Evolutionary conservation across 345 rosid species (phyloP), one percentile per base, ranked within the genome.

Genomic region (Linum lewisii): DNA sequence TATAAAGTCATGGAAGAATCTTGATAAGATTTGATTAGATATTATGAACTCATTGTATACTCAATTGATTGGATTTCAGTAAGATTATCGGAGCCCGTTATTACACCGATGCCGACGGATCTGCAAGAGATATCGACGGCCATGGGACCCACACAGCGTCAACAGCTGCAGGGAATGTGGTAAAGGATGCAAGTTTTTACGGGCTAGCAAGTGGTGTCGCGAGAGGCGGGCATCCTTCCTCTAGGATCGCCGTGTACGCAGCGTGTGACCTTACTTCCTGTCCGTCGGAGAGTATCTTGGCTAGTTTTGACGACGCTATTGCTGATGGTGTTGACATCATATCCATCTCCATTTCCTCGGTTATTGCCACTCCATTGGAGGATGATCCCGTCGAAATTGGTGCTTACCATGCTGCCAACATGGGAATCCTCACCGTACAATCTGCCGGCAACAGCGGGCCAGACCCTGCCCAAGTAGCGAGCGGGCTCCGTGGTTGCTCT

Each of bases 141-240:
- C 91, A 87, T 51, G 89, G 91, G 50, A 54, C 73, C 14, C 95
- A 84, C 62, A 75, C 85, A 3, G 84, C 95, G 3, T 84, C 88
- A 13, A 87, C 73, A 2, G 91, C 85, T 0, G 88, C 83, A 0
- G 91, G 95, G 21, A 81, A 72, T 65, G 45, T 2, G 24, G 77
- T 79, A 24, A 54, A 66, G 10, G 72, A 60, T 54, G 78, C 51
- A 11, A 76, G 73, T 57, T 74, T 81, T 13, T 69, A 60, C 22
- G 83, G 87, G 21, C 16, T 85, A 25, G 87, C 78, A 0, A 6
- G 65, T 16, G 92, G 89, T 19, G 73, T 73, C 0, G 87, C 82
- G 5, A 77, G 87, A 72, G 92, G 85, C 10, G 87, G 81, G 8
- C 79, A 72, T 53, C 87, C 91, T 5, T 73, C 78, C 8, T 75